Evolutionary conservation across 2,329 filamentous ascomycete genomes (phyloP), one percentile per base, ranked within the genome.

Genomic region (Sclerotinia glacialis): DNA sequence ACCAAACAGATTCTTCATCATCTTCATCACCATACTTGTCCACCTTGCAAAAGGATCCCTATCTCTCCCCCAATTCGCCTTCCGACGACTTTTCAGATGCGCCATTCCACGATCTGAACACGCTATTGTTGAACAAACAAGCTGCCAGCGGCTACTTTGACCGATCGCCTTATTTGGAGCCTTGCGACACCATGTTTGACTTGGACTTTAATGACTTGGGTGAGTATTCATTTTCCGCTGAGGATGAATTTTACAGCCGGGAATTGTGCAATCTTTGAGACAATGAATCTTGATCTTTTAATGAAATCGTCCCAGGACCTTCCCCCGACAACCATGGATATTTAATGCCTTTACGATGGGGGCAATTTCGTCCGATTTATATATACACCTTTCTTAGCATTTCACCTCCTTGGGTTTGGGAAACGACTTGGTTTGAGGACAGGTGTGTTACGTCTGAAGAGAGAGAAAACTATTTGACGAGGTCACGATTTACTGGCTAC

Each of bases 1-100:
- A 34, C n/a, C 40, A 60, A 23, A n/a, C 14, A 18, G 28, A 47
- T 8, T n/a, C 26, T 34, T 60, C 42, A 1, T 34, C 28, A 7
- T 34, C 56, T 37, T 60, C 56, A 37, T 47, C 56, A 6, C 56
- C 56, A 23, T 47, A 60, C 31, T 28, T 47, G 9, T 18, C 42
- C 44, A 31, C 8, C 7, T 23, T 47, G 21, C 56, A 60, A 23
- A 49, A 34, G 6, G 56, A 60, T 37, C 42, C 56, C 21, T 60
- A 31, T 47, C 28, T 47, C 14, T 47, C 44, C 42, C 42, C 56
- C 9, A 42, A n/a, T 23, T 42, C 44, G 28, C 26, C 26, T 49
- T 12, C 37, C 16, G 56, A 34, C 12, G 44, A 60, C 26, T 44
- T 44, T n/a, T 28, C 42, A 21, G 28, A 28, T 2, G 40, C 42